These are phyloP conservation scores for Beauveria rudraprayagi DNA, from an alignment of 2,329 filamentous ascomycete genomes.

Conservation along the genomic window DNA sequence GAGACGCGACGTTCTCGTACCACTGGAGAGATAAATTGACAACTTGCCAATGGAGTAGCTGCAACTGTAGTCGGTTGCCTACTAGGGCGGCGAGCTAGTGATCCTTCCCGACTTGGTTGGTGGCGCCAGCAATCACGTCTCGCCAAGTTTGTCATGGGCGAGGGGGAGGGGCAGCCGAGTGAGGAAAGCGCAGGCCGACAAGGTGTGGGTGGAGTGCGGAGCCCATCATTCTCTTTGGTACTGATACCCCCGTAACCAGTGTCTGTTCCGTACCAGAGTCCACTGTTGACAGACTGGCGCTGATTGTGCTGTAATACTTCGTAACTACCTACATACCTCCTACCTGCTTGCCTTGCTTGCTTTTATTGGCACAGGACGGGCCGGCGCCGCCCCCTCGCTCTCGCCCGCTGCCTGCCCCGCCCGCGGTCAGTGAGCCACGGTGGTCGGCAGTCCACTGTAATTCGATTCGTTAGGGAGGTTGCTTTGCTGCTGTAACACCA, in stretches of 20 bases:
- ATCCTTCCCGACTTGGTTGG: background rate
- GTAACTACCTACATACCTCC: too few relatives aligned
- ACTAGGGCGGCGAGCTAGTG: background rate
- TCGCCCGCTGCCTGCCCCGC: conserved; percentile 9
- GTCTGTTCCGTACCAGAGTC: background rate
- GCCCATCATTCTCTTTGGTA: background rate
- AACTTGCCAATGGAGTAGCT: background rate
- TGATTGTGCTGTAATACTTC: background rate
- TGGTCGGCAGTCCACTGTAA: background rate
- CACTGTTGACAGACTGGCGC: background rate
- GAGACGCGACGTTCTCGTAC: background rate
- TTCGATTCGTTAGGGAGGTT: background rate
- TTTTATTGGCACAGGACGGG: conserved; percentile 8
- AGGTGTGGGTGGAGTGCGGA: conserved; percentile 7
- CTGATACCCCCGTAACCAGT: background rate
- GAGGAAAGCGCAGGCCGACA: background rate
- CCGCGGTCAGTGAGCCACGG: background rate
- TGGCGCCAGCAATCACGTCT: conserved; percentile 6
- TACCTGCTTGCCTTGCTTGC: background rate
- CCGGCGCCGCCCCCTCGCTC: conserved; percentile 7
- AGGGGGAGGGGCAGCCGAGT: too few relatives aligned
- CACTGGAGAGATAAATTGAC: background rate
- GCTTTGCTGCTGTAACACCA: background rate
- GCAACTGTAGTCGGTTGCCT: background rate
- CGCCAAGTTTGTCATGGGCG: conserved; percentile 2